These are phyloP conservation scores for Lachnellula hyalina DNA, from an alignment of 2,329 filamentous ascomycete species.

Conservation along the genomic window DNA sequence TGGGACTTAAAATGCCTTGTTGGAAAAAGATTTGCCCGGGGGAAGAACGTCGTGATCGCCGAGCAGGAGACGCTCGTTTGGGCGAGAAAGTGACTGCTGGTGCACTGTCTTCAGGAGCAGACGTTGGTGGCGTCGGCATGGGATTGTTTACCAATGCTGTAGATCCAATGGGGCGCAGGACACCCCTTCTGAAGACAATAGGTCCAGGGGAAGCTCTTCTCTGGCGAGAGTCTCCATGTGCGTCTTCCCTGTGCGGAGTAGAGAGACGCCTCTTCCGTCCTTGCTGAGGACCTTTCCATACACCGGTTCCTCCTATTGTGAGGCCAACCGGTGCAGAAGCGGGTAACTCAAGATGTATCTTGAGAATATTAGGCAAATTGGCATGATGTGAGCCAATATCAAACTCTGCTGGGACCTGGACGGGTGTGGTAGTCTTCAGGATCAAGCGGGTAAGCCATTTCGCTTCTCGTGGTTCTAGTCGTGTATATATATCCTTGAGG, in stretches of 20 bases:
- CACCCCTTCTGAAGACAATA: constrained; percentile 2
- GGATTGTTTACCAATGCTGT: constrained; percentile 2
- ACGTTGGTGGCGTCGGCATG: neutral
- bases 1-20: neutral
- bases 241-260: neutral
- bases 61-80: neutral
- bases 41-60: neutral
- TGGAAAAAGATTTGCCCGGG: neutral
- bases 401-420: constrained; percentile 50
- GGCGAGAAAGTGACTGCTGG: neutral
- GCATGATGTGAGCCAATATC: constrained; percentile 52
- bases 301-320: constrained; percentile 12
- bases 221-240: neutral
- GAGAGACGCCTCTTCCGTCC: neutral
- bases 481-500: constrained; percentile 52
- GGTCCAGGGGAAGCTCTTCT: constrained; percentile 1
- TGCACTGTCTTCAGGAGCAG: neutral
- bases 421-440: constrained; percentile 68
- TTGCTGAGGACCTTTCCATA: constrained; percentile 7
- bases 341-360: constrained; percentile 63
- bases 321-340: constrained; percentile 42
- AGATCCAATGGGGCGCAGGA: neutral
- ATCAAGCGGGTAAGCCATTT: constrained; percentile 86
- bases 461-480: constrained; percentile 61
- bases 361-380: constrained; percentile 62